Conservation (phyloP, 768 basidiomycete genomes). For the Leccinellum rugosiceps region DNA sequence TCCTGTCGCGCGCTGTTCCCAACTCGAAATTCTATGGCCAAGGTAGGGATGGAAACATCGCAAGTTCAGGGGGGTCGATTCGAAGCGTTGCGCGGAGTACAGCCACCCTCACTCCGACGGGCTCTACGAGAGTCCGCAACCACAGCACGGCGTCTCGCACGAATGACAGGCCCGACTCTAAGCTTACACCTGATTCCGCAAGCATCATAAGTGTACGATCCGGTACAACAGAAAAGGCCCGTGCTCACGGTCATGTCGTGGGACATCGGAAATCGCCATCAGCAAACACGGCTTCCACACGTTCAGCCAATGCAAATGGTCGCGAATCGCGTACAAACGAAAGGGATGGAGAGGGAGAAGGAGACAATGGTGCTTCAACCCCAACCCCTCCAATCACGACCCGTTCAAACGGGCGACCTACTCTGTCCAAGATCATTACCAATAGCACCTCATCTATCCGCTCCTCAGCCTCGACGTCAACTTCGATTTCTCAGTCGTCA, state of each 20-base stretch:
- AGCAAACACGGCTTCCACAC: slow-evolving; percentile 5
- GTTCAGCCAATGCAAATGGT: not conserved
- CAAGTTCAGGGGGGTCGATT: slow-evolving; percentile 39
- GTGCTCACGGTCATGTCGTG: slow-evolving; percentile 10
- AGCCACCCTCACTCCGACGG: slow-evolving; percentile 16
- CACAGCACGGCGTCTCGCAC: slow-evolving; percentile 25
- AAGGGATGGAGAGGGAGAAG: slow-evolving; percentile 5
- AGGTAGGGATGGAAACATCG: slow-evolving; percentile 20
- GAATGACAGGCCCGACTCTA: slow-evolving; percentile 63
- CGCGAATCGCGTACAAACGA: not conserved
- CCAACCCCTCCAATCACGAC: slow-evolving; percentile 9
- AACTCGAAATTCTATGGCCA: slow-evolving; percentile 19
- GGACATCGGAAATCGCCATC: slow-evolving; percentile 26
- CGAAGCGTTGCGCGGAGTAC: slow-evolving; percentile 46
- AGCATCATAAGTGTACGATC: slow-evolving; percentile 26
- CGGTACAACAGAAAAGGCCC: slow-evolving; percentile 24
- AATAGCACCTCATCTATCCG: slow-evolving; percentile 24
- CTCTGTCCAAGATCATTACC: slow-evolving; percentile 26
- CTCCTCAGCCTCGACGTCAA: slow-evolving; percentile 15
- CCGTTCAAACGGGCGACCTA: slow-evolving; percentile 23
- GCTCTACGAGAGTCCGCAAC: slow-evolving; percentile 20
- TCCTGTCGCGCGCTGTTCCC: slow-evolving; percentile 35
- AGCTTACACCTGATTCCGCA: slow-evolving; percentile 53
- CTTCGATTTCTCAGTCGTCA: slow-evolving; percentile 1
- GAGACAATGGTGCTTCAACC: slow-evolving; percentile 11